Evolutionary conservation across 306 rosid species (phyloP).

Genomic region (Gleditsia sinensis): DNA sequence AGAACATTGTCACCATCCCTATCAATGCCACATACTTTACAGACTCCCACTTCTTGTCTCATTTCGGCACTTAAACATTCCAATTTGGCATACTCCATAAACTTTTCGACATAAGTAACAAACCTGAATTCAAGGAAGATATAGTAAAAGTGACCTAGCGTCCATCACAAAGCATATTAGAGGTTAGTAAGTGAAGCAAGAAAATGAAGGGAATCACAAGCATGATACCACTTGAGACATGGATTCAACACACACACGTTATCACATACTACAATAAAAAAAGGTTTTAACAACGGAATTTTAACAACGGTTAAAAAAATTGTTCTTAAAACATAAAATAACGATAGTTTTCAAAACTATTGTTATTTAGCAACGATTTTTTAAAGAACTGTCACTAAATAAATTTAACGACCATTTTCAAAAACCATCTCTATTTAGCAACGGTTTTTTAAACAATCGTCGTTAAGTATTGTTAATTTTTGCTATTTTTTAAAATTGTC

Average conservation of each 20-base stretch:
- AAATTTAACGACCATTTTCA: too few relatives aligned
- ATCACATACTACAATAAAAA: too few relatives aligned
- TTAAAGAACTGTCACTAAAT: too few relatives aligned
- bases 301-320: too few relatives aligned
- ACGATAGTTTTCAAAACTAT: too few relatives aligned
- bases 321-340: too few relatives aligned
- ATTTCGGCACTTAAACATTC: slow-evolving; percentile 64
- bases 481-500: too few relatives aligned
- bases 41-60: slow-evolving; percentile 84
- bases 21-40: slow-evolving; percentile 97
- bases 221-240: background rate
- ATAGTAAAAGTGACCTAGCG: slow-evolving; percentile 3
- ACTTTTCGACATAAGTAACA: slow-evolving; percentile 54
- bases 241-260: background rate
- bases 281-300: too few relatives aligned
- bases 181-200: slow-evolving; percentile 12
- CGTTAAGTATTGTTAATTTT: too few relatives aligned
- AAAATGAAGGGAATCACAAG: slow-evolving; percentile 29
- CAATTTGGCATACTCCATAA: slow-evolving; percentile 59
- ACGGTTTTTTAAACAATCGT: too few relatives aligned
- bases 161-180: slow-evolving; percentile 6
- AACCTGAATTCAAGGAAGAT: slow-evolving; percentile 57
- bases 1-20: slow-evolving; percentile 96
- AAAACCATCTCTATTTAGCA: too few relatives aligned
- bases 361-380: too few relatives aligned